Evolutionary conservation across 352 stramenopile genomes (phyloP).

Genomic region (Globisporangium perplexum): DNA sequence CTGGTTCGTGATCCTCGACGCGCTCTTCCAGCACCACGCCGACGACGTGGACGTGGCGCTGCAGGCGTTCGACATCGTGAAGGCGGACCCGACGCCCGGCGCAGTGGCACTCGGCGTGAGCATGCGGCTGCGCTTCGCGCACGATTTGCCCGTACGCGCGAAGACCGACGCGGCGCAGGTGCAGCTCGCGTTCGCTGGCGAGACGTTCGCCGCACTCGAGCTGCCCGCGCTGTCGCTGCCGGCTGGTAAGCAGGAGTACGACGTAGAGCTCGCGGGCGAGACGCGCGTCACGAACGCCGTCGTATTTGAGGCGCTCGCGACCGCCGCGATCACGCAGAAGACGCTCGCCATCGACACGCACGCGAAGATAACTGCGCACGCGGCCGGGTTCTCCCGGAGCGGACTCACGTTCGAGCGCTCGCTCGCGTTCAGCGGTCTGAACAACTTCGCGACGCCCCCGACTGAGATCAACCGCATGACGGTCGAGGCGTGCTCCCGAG

Average conservation of each 20-base stretch:
- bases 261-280: slow-evolving; percentile 35
- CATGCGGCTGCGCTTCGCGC: slow-evolving; percentile 45
- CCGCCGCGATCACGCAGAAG: slow-evolving; percentile 26
- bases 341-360: slow-evolving; percentile 30
- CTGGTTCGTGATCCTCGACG: too few relatives aligned
- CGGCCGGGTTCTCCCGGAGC: slow-evolving; percentile 40
- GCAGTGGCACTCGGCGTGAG: slow-evolving; percentile 31
- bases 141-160: slow-evolving; percentile 34
- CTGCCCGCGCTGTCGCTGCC: slow-evolving; percentile 48
- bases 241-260: slow-evolving; percentile 41
- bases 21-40: too few relatives aligned
- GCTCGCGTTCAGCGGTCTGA: slow-evolving; percentile 38
- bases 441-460: slow-evolving; percentile 44
- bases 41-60: too few relatives aligned
- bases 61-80: too few relatives aligned
- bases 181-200: slow-evolving; percentile 33
- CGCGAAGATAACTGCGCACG: slow-evolving; percentile 36
- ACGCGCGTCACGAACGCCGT: slow-evolving; percentile 31
- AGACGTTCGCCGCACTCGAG: slow-evolving; percentile 36
- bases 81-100: too few relatives aligned
- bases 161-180: slow-evolving; percentile 47
- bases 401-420: slow-evolving; percentile 41
- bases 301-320: slow-evolving; percentile 39
- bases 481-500: slow-evolving; percentile 31
- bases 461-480: slow-evolving; percentile 54